A percentile compares a stretch with the other conserved stretches of the same genome.
Conservation (phyloP, 2,329 filamentous ascomycete genomes). For the Ophiostoma himal-ulmi region DNA sequence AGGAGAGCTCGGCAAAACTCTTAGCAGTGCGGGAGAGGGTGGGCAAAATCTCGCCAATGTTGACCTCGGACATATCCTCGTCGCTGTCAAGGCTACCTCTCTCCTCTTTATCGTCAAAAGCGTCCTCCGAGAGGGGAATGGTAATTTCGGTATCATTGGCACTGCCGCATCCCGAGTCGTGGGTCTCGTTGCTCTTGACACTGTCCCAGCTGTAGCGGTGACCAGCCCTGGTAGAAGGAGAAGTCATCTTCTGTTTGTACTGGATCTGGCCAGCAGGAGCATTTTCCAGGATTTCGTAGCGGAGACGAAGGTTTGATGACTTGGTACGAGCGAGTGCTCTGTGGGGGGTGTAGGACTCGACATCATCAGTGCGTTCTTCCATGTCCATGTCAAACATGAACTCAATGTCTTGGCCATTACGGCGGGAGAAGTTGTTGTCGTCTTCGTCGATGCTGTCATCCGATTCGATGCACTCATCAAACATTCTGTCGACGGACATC, state of each 20-base stretch:
- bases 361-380: not conserved
- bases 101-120: not conserved
- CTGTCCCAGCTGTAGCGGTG: not conserved
- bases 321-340: not conserved
- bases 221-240: not conserved
- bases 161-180: not conserved
- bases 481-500: not conserved
- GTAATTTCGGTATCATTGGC: not conserved
- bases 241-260: not conserved
- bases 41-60: not conserved
- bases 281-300: not conserved
- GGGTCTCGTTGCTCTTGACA: not conserved
- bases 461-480: not conserved
- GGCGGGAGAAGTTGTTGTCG: not conserved
- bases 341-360: not conserved
- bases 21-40: not conserved
- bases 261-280: not conserved
- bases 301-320: not conserved
- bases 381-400: not conserved
- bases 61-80: constrained; percentile 1
- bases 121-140: not conserved
- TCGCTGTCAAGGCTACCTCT: not conserved
- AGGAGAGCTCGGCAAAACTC: not conserved
- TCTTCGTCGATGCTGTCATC: not conserved
- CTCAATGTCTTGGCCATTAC: not conserved